Base-by-base conservation (phyloP, 768 basidiomycete genomes). In the Crepidotus variabilis region DNA sequence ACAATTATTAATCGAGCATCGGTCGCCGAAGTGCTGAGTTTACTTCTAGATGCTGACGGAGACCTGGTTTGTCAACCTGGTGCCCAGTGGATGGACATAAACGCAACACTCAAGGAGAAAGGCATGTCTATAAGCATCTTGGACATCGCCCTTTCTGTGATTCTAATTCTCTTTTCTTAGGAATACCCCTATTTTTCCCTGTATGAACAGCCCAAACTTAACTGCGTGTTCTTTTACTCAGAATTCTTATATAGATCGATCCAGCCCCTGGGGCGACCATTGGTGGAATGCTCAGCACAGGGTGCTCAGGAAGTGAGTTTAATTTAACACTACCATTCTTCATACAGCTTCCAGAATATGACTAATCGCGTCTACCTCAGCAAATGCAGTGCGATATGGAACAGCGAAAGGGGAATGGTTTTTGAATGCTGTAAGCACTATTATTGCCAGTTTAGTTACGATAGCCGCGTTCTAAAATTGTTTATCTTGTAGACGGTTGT, bases 391-490 rank as follows among this genome's bases (percentile, higher is more conserved):
- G 8, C 76, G 90, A 59, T 94, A 93, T 68, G 93, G 91, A 51
- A 94, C 92, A 13, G 92, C 92, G 4, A 89, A 86, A 67, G 87
- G 80, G 0, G 92, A 94, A 71, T 93, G 92, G 91, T 90, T 92
- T 65, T 74, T 93, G 51, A 93, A 90, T 63, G 70, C 88, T 36
- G 90, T 87, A 54, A 62, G 85, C 75, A 3, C 35, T 16, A 11
- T 43, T 43, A 14, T n/a, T n/a, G n/a, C 2, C 39, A 4, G 18
- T 14, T 14, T 14, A 50, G 11, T 20, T 6, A 24, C 21, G 23
- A 5, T 52, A 16, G 7, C 18, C 23, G 11, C 32, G 13, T 21
- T 49, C 52, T 36, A 47, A 48, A 32, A 6, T n/a, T 32, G 6
- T 24, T 39, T 55, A 58, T 50, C 47, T 68, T 7, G n/a, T 51